Conservation (phyloP, 768 basidiomycete species). For the Macrolepiota fuliginosa region DNA sequence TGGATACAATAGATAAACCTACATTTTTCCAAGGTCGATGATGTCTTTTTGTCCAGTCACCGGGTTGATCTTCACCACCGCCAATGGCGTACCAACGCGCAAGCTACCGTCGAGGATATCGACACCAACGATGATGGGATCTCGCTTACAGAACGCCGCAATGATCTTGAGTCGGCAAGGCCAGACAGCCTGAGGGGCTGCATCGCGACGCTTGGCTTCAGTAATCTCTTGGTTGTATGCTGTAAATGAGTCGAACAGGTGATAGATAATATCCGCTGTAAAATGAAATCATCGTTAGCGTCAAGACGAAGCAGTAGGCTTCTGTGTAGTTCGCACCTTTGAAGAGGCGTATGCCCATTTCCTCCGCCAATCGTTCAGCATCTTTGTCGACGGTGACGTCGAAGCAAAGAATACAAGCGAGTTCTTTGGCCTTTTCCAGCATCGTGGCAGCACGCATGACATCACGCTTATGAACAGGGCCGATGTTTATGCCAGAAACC, state of each 20-base stretch:
- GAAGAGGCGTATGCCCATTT: slow-evolving; percentile 92
- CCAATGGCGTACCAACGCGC: slow-evolving; percentile 90
- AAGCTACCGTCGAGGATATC: slow-evolving; percentile 93
- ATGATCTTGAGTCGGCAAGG: slow-evolving; percentile 92
- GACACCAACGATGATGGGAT: slow-evolving; percentile 95
- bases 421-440: slow-evolving; percentile 94
- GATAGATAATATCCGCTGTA: slow-evolving; percentile 97
- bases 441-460: slow-evolving; percentile 90
- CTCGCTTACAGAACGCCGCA: slow-evolving; percentile 93
- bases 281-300: slow-evolving; percentile 11
- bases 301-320: neutral
- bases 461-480: slow-evolving; percentile 94
- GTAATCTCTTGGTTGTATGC: slow-evolving; percentile 89
- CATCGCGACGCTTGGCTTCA: slow-evolving; percentile 90
- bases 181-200: slow-evolving; percentile 95
- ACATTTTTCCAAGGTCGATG: slow-evolving; percentile 94
- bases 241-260: slow-evolving; percentile 94
- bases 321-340: slow-evolving; percentile 54
- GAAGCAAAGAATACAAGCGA: slow-evolving; percentile 94
- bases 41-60: slow-evolving; percentile 87
- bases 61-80: slow-evolving; percentile 91
- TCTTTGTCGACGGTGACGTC: slow-evolving; percentile 95
- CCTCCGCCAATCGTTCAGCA: slow-evolving; percentile 86
- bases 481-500: slow-evolving; percentile 96
- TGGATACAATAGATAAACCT: slow-evolving; percentile 26